A percentile compares a stretch with the other conserved stretches of the same genome.
Evolutionary conservation across 306 rosid genomes (phyloP).

Genomic region (Casuarina equisetifolia): DNA sequence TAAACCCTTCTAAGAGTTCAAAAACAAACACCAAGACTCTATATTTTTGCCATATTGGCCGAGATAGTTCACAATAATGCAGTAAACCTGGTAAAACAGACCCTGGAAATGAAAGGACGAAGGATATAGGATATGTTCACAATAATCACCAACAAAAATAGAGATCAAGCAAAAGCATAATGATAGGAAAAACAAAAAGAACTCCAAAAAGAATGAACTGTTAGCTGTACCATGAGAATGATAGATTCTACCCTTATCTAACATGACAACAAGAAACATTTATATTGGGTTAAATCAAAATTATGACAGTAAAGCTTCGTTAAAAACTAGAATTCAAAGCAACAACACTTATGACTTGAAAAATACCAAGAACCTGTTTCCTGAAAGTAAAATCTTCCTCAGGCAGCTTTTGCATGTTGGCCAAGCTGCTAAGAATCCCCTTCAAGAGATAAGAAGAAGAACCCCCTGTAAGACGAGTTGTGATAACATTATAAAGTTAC

Average conservation of each 20-base stretch:
- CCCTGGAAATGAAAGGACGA: not conserved
- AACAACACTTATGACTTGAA: not conserved
- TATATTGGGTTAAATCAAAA: not conserved
- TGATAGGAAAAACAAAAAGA: no score
- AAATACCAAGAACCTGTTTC: slow-evolving; percentile 56
- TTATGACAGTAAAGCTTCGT: not conserved
- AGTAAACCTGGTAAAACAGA: not conserved
- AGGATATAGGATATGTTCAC: not conserved
- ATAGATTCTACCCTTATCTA: not conserved
- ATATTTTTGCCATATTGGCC: not conserved
- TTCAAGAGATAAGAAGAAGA: no score
- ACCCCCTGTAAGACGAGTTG: slow-evolving; percentile 22
- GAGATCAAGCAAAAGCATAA: slow-evolving; percentile 1
- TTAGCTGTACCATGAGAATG: not conserved
- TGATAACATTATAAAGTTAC: not conserved
- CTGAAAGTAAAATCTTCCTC: slow-evolving; percentile 82
- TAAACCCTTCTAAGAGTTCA: no score
- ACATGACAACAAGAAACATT: not conserved
- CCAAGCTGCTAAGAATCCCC: not conserved
- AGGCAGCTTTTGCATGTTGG: slow-evolving; percentile 69
- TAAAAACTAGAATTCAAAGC: not conserved
- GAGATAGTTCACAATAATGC: not conserved
- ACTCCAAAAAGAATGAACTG: not conserved
- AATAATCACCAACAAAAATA: not conserved
- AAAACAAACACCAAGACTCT: no score